phyloP scores from a whole-genome alignment of 2,329 filamentous ascomycete species.

The Penicillium sp. region DNA sequence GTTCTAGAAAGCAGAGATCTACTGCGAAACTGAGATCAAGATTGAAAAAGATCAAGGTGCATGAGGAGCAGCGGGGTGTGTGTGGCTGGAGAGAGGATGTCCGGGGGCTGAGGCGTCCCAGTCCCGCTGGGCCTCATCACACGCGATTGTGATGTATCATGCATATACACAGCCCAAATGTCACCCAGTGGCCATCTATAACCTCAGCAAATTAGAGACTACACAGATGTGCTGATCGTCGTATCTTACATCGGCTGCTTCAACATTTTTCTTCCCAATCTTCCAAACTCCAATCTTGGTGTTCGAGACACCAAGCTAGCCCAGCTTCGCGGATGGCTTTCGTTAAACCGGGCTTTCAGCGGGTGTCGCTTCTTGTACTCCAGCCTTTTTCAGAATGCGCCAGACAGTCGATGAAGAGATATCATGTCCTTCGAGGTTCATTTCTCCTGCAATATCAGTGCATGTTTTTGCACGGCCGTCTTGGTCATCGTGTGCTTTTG shows the following conservation, averaged over 20 bases:
- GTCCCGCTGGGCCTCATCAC: too few species aligned
- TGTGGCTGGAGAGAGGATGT: too few species aligned
- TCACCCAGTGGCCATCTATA: not conserved
- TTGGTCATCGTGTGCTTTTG: not conserved
- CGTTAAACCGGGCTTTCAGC: not conserved
- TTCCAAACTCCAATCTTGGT: not conserved
- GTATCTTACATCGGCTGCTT: not conserved
- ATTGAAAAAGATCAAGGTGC: too few species aligned
- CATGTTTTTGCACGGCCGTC: not conserved
- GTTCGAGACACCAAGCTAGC: not conserved
- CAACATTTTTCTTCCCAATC: not conserved
- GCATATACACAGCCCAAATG: not conserved
- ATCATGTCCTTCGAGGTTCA: not conserved
- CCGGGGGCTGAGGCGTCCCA: too few species aligned
- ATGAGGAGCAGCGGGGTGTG: too few species aligned
- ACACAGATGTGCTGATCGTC: not conserved
- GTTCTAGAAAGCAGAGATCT: too few species aligned
- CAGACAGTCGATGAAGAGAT: not conserved
- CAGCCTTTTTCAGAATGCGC: not conserved
- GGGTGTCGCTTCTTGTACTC: not conserved
- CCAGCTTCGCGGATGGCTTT: not conserved
- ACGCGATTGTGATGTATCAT: not conserved
- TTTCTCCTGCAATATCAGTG: not conserved
- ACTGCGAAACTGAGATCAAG: too few species aligned
- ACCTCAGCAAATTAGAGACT: not conserved